Base-by-base conservation (phyloP, 1,284 basidiomycete species). In the Pisolithus thermaeus region DNA sequence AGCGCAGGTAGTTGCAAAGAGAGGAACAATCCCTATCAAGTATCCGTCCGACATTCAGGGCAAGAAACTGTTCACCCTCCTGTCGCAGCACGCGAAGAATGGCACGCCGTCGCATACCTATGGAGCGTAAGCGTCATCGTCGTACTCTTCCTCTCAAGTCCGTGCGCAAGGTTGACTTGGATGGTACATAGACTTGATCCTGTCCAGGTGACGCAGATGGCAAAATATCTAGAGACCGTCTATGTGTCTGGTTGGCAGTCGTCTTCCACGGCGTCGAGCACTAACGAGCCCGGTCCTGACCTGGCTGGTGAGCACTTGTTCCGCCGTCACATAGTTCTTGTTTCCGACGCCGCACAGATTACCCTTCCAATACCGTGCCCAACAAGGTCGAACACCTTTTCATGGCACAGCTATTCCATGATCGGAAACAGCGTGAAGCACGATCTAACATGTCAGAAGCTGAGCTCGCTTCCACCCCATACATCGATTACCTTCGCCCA, bases 221-320 rank as follows among this genome's bases (percentile, higher is more conserved):
- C 95, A 32, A 96, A 96, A 69, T 90, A 97, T 70, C 87, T 97
- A 61, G 96, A 99, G 73, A 96, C 94, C 3, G 90, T 99, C 58
- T 99, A 99, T 68, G 92, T 99, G 47, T 98, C 95, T 12, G 96
- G 96, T 8, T 99, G 96, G 95, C 92, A 92, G 62, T 90, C 87
- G 14, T 93, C 90, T 16, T 97, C 93, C 59, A 97, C 93, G 4
- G 91, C 91, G 25, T 90, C 90, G 1, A 90, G 84, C 66, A 89
- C 87, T 42, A 90, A 98, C 62, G 96, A 99, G 70, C 95, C 96
- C 25, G 96, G 96, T 43, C 96, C 96, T 16, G 97, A 99, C 79
- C 90, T 99, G 66, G 96, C 83, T 75, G 95, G 90, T 89, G 60
- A 62, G 74, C 65, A 18, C 14, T 23, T 44, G 35, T 48, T 45